Evolutionary conservation across 2,329 filamentous ascomycete genomes (phyloP), one percentile per base, ranked within the genome.

Genomic region (Kalmusia sp.): DNA sequence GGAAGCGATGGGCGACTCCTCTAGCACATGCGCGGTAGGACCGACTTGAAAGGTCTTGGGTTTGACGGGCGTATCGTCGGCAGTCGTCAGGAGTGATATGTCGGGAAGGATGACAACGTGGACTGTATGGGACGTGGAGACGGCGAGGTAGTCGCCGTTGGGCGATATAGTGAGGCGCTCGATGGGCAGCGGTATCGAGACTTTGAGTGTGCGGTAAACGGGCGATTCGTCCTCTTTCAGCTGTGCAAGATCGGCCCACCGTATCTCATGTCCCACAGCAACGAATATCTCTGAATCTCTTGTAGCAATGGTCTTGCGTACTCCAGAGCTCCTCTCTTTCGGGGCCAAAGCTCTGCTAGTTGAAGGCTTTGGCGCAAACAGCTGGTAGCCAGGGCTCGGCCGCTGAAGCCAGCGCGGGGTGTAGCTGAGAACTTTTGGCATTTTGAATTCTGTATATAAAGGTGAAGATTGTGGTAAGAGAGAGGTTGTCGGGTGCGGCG

Each of bases 1-100:
- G 1, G 92, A 91, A 19, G 88, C 87, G 51, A 99, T 82, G 1
- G 91, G 86, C 6, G 92, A 86, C 61, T 92, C 88, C 40, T 93
- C 91, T 44, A 93, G 88, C 43, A 97, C 92, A 74, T 98, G 93
- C 3, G 90, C 92, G 2, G 92, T 96, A 25, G 93, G 92, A 1
- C 93, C 93, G n/a, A 98, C 82, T 17, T 93, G 93, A 77, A 91
- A 96, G 48, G 91, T 91, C 73, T 91, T 96, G 25, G 93, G 82
- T 68, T 90, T 91, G 65, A 96, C 81, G 4, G 88, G 85, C 8
- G 84, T 81, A 40, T 77, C 80, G 66, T 93, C 91, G 39, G 83
- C 80, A 54, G 86, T 84, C 14, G 86, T 87, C 27, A 97, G 85
- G 65, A 93, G 88, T 7, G 89, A 86, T 0, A 89, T 80, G 61